Base-by-base conservation (phyloP, 1,139 yeast species). In the Saccharomyces hybrid region DNA sequence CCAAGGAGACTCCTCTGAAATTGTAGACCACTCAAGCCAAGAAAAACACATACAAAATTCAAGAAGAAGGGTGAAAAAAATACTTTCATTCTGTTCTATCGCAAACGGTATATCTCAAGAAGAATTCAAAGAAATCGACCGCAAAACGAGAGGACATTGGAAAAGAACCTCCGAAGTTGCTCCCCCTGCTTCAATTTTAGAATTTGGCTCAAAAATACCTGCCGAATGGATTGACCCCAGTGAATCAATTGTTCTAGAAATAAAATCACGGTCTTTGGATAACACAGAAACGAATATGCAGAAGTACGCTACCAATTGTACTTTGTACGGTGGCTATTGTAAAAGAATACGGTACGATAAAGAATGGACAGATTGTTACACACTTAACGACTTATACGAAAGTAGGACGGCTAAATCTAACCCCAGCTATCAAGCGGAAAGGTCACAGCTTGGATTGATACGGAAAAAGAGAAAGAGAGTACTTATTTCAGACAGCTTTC, bases 71-170 rank as follows among this genome's bases (percentile, higher is more conserved):
- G 56, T 60, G 7, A 72, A 71, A 6, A 64, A 66, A 48, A 80
- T 79, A 57, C 66, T 80, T 59, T 81, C 95, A 20, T 85, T 93
- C 58, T 86, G 96, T 61, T 78, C 81, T 44, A 88, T 90, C 44
- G 95, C 96, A 0, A 90, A 91, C 64, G 98, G 98, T 0, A 82
- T 93, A 59, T 80, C 88, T 8, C 70, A 73, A 4, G 79, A 76
- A 1, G 93, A 86, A 55, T 84, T 77, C 58, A 78, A 78, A 44
- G 75, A 74, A 52, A 84, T 93, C 41, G 81, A 80, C 47, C 73
- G 82, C 26, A 57, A 74, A 9, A 82, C 95, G 0, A 71, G 75
- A 42, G 83, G 82, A 0, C 78, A 80, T 57, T 88, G 96, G 96
- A 73, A 73, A 5, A 70, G 74, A 38, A 74, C 73, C 53, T 71